Percentiles rank a stretch among this genome's conserved stretches.
phyloP scores from a whole-genome alignment of 208 protist genomes.

The Leishmania lainsoni region DNA sequence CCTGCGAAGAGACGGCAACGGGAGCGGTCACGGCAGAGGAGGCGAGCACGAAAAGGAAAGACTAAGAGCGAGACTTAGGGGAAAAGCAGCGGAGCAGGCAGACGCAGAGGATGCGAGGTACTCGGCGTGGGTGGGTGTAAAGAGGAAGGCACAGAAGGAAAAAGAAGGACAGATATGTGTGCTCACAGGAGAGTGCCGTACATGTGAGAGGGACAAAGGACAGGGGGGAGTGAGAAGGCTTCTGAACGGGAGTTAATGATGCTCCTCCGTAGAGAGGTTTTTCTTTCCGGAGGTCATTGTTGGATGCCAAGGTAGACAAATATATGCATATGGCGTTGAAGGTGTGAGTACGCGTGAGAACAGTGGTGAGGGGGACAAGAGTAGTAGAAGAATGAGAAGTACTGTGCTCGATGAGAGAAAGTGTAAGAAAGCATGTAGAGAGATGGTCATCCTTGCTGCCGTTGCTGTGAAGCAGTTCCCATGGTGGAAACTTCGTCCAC shows the following conservation, averaged over 20 bases:
- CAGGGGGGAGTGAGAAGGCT: not conserved
- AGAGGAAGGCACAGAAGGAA: not conserved
- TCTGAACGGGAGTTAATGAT: not conserved
- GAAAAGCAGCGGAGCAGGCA: conserved; percentile 4
- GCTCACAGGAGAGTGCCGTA: not conserved
- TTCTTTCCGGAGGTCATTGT: not conserved
- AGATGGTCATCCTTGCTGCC: not conserved
- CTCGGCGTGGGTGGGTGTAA: not conserved
- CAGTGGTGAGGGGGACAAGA: not conserved
- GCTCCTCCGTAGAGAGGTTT: not conserved
- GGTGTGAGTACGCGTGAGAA: not conserved
- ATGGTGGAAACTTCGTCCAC: no score
- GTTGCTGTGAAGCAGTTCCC: not conserved
- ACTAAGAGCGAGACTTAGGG: conserved; percentile 10
- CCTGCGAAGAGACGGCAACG: not conserved
- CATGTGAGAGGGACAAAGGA: not conserved
- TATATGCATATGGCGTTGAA: not conserved
- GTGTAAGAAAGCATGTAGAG: no score
- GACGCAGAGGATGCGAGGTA: not conserved
- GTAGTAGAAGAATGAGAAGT: not conserved
- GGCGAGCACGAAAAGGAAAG: not conserved
- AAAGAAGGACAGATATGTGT: not conserved
- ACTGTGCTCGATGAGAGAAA: not conserved
- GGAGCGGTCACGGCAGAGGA: not conserved
- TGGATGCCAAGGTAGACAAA: not conserved